Base-by-base conservation (phyloP, 176 grass and related monocot genomes). In the Themeda triandra region DNA sequence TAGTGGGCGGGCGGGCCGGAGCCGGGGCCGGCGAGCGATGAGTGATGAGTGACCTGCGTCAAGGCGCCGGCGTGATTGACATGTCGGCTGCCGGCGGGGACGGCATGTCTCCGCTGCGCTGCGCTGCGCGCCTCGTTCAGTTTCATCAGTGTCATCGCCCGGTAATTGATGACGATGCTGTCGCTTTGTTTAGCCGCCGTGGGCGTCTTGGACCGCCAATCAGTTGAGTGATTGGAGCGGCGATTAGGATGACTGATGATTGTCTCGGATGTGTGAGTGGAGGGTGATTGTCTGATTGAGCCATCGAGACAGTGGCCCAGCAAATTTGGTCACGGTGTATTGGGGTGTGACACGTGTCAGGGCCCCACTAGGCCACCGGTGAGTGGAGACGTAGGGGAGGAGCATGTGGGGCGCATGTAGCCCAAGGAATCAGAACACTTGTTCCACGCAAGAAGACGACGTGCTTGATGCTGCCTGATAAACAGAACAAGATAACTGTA, bases 161-260 rank as follows among this genome's bases (percentile, higher is more conserved):
- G 9, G 56, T 24, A 59, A 46, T 48, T 19, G 28, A 31, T 19
- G 28, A 31, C 14, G 48, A 19, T 23, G 83, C 6, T 39, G 84
- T 53, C 69, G 39, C 35, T 27, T 58, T 76, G 78, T 6, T 58
- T 41, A 29, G 66, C 5, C 13, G 51, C 39, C 7, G 62, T 60
- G 85, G 24, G 12, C 35, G 48, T 81, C 63, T 51, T 69, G 64
- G 78, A 25, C 70, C 11, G 39, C 36, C 29, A 82, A 82, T 82
- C 71, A 69, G 30, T n/a, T n/a, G 79, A 28, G 62, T 82, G 80
- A 81, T 18, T 49, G 46, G 45, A 44, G 45, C 40, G 33, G 77
- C 48, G 6, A 66, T 66, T 73, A 54, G 31, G 85, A 18, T 12
- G 46, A 32, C 5, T 75, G 35, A 25, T 25, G 51, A 56, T 56